Base-by-base conservation (phyloP, 768 basidiomycete species). In the Xerocomus spinulosus region DNA sequence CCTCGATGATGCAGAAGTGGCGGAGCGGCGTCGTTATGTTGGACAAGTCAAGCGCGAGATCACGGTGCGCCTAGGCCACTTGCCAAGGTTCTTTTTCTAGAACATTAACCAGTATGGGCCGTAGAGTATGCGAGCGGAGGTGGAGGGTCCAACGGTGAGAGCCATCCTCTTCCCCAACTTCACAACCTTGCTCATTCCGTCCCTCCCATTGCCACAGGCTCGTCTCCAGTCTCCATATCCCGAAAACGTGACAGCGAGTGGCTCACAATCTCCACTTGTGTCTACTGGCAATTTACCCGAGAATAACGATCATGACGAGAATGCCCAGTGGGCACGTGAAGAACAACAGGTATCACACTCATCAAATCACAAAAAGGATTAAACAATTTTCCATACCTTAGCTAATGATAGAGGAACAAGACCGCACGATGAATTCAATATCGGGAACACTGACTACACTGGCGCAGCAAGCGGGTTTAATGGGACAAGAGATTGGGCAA, bases 401-500 rank as follows among this genome's bases (percentile, higher is more conserved):
- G 90, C 76, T 94, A 63, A 82, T 97, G 69, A 80, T 97, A 21
- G 78, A 77, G 40, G 80, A 89, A 59, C 96, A 99, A 73, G 96
- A 99, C 61, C 76, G 81, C 24, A 87, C 93, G 0, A 85, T 99
- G 58, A 83, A 85, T 46, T 80, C 86, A 0, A 94, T 99, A 61
- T 79, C 85, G 0, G 92, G 92, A 0, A 93, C 94, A 2, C 67
- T 99, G 44, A 81, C 64, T 48, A 93, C 87, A 1, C 72, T 99
- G 7, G 84, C 85, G 0, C 84, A 89, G 53, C 96, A 98, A 68
- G 96, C 96, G 0, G 87, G 86, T 10, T 72, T 97, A 26, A 99
- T 99, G 82, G 95, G 95, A 0, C 82, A 81, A 48, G 96, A 99
- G 63, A 89, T 98, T 42, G 73, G 65, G 9, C 92, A 94, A 62